These are phyloP conservation scores for Cladophialophora carrionii DNA, from an alignment of 2,329 filamentous ascomycete genomes.

Conservation along the genomic window DNA sequence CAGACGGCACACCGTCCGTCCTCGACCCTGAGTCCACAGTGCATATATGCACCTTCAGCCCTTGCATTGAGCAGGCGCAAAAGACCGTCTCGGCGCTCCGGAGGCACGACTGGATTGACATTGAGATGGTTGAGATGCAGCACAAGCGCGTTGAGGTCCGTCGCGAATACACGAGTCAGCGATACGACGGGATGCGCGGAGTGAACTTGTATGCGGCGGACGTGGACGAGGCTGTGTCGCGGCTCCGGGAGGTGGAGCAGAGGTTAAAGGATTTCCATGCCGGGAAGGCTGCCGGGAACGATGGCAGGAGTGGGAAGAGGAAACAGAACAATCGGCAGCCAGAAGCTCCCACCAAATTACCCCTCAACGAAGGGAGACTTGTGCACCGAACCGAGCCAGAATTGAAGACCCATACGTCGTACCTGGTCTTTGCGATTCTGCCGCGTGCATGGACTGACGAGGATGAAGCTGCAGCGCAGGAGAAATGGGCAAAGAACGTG, in stretches of 20 bases:
- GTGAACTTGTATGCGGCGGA: constrained; percentile 70
- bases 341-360: constrained; percentile 50
- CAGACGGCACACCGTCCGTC: constrained; percentile 48
- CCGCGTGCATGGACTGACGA: constrained; percentile 83
- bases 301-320: constrained; percentile 34
- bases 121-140: constrained; percentile 88
- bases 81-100: constrained; percentile 81
- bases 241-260: constrained; percentile 73
- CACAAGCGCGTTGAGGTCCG: constrained; percentile 79
- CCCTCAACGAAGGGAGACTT: constrained; percentile 75
- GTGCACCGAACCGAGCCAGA: constrained; percentile 83
- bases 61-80: constrained; percentile 94
- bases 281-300: constrained; percentile 41
- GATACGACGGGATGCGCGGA: constrained; percentile 67
- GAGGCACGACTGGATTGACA: constrained; percentile 82
- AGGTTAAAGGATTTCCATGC: constrained; percentile 67
- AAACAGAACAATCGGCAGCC: constrained; percentile 34
- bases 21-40: constrained; percentile 73
- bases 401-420: constrained; percentile 95
- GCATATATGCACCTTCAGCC: constrained; percentile 90
- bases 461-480: constrained; percentile 71
- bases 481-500: constrained; percentile 55
- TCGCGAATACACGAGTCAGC: constrained; percentile 77
- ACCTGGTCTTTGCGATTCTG: constrained; percentile 87
- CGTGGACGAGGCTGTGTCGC: constrained; percentile 76